Base-by-base conservation (phyloP, 441 rosid species). In the Oxalis stricta region DNA sequence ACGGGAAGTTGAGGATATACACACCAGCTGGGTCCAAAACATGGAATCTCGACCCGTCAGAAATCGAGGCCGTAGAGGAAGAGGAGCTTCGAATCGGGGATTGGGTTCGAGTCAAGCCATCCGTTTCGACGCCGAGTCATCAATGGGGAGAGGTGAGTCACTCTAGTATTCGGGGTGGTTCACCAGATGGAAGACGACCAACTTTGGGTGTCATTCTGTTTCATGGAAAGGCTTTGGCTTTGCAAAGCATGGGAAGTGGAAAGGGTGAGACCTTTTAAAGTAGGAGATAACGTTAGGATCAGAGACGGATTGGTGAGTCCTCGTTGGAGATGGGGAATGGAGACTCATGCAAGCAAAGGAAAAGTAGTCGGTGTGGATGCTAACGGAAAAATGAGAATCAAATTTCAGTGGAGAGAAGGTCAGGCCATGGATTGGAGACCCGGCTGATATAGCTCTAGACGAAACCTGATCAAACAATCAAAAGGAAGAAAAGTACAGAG, bases 301-400 rank as follows among this genome's bases (percentile, higher is more conserved):
- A 66, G 69, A 60, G 92, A 72, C 14, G 94, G 85, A 28, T 53
- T 92, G 60, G 79, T 73, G 30, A 61, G 81, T 36, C 99, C 99
- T 2, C 69, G 95, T 37, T 84, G 95, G 97, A 97, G 87, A 17
- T 92, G 97, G 99, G 99, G 99, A 61, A 84, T 87, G 99, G 99
- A 92, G 80, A 92, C 95, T 3, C 76, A 76, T 49, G 79, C 85
- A 19, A 92, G 99, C 70, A 84, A 76, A 63, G 99, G 97, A 11
- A 60, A 56, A 45, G 85, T 82, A 22, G 87, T 87, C 46, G 95
- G 95, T 18, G 99, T 92, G 8, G 95, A 92, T 61, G 94, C 97
- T 17, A 87, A 77, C 33, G 99, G 99, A 34, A 92, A 84, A 64
- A 29, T 92, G 50, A 77, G 97, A 55, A 82, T 92, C 41, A 84